phyloP scores from a whole-genome alignment of 306 rosid genomes.

The Cucurbita ficifolia region DNA sequence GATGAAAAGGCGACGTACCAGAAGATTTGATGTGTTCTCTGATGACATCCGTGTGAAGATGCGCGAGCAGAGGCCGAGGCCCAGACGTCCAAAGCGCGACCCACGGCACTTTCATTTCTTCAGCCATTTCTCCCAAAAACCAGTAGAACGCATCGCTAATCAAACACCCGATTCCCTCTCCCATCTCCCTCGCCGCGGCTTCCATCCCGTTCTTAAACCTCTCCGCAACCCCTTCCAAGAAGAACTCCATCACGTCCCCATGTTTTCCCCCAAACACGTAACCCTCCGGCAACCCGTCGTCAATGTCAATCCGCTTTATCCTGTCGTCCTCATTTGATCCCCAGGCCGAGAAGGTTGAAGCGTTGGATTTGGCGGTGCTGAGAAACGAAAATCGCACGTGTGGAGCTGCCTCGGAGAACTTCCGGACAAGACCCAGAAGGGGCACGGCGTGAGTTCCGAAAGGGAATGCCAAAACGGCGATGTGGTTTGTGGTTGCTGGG shows the following conservation, averaged over 20 bases:
- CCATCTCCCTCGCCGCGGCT: constrained; percentile 16
- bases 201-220: constrained; percentile 21
- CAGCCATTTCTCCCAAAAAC: constrained; percentile 47
- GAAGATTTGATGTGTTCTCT: constrained; percentile 11
- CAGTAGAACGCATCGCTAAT: constrained; percentile 51
- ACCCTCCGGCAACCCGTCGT: constrained; percentile 45
- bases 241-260: constrained; percentile 8
- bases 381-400: constrained; percentile 35
- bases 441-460: constrained; percentile 62
- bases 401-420: constrained; percentile 26
- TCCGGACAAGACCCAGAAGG: constrained; percentile 25
- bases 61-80: constrained; percentile 36
- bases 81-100: constrained; percentile 71
- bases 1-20: constrained; percentile 6
- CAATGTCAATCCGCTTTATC: constrained; percentile 21
- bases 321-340: background rate
- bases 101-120: constrained; percentile 39
- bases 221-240: constrained; percentile 24
- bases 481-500: constrained; percentile 16
- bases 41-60: constrained; percentile 21
- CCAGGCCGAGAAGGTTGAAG: background rate
- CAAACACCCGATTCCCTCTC: constrained; percentile 33
- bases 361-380: constrained; percentile 24
- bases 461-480: constrained; percentile 57
- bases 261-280: constrained; percentile 16